These are phyloP conservation scores for Insectozyma bohioensis DNA, from an alignment of 1,139 yeast genomes.

Conservation along the genomic window DNA sequence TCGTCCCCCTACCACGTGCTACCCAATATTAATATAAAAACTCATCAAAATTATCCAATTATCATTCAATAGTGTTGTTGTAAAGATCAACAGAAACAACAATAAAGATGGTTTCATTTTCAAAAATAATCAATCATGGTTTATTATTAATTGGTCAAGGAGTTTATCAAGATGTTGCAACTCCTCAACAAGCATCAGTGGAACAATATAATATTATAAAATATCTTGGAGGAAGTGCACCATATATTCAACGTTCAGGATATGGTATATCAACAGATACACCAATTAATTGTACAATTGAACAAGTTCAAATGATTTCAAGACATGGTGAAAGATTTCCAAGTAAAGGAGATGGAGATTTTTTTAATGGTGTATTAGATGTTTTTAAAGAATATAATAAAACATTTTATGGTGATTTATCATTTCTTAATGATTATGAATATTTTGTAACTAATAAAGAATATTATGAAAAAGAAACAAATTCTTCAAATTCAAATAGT, in stretches of 20 bases:
- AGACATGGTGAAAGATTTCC: conserved; percentile 80
- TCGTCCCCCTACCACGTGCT: background rate
- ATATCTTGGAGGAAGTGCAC: conserved; percentile 49
- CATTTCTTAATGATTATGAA: conserved; percentile 33
- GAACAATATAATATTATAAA: conserved; percentile 44
- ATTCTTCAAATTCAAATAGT: conserved; percentile 25
- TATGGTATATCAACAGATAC: conserved; percentile 45
- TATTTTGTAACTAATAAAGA: conserved; percentile 29
- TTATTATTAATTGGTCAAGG: conserved; percentile 28
- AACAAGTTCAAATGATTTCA: conserved; percentile 60
- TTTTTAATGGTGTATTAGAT: conserved; percentile 18
- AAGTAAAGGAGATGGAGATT: conserved; percentile 28
- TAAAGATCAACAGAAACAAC: background rate
- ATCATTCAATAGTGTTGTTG: background rate
- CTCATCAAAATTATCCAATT: background rate
- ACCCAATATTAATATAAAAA: no score
- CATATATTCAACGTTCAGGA: conserved; percentile 46
- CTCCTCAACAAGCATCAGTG: conserved; percentile 38
- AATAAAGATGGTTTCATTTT: conserved; percentile 28
- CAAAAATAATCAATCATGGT: conserved; percentile 29
- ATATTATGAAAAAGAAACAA: conserved; percentile 33
- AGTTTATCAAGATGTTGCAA: conserved; percentile 31
- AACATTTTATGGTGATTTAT: conserved; percentile 30
- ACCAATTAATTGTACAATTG: conserved; percentile 55
- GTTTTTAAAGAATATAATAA: conserved; percentile 22